A percentile compares a stretch with the other conserved stretches of the same genome.
phyloP scores from a whole-genome alignment of 768 basidiomycete genomes.

The Exsudoporus frostii region DNA sequence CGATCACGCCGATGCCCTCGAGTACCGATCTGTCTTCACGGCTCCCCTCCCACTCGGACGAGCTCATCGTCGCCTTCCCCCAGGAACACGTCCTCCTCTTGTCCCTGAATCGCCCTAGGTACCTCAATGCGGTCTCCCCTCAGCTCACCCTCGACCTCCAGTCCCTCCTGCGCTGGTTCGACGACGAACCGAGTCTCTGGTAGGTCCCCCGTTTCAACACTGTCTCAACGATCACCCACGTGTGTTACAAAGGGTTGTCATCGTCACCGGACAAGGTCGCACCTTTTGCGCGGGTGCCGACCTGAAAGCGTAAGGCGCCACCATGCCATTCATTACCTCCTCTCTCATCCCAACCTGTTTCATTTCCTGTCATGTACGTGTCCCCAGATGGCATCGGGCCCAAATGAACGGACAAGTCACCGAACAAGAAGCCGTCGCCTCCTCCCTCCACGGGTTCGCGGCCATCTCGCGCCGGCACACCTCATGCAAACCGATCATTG shows the following conservation, averaged over 20 bases:
- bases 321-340: background rate
- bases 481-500: constrained; percentile 71
- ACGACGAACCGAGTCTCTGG: constrained; percentile 70
- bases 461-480: constrained; percentile 63
- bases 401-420: constrained; percentile 43
- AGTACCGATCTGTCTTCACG: background rate
- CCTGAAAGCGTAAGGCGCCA: constrained; percentile 56
- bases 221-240: background rate
- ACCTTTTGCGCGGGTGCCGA: constrained; percentile 81
- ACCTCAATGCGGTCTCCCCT: constrained; percentile 73
- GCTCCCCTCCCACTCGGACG: constrained; percentile 32
- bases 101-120: constrained; percentile 63
- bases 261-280: constrained; percentile 72
- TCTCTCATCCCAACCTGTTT: no score
- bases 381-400: constrained; percentile 55
- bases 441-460: constrained; percentile 60
- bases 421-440: constrained; percentile 42
- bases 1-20: background rate
- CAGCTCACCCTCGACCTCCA: constrained; percentile 53
- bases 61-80: constrained; percentile 42
- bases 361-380: background rate
- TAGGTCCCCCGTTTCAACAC: constrained; percentile 29
- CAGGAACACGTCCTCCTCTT: constrained; percentile 51
- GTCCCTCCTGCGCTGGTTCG: constrained; percentile 65
- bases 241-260: constrained; percentile 52